These are phyloP conservation scores for Xylariales sp. DNA, from an alignment of 2,329 filamentous ascomycete species.

Conservation along the genomic window DNA sequence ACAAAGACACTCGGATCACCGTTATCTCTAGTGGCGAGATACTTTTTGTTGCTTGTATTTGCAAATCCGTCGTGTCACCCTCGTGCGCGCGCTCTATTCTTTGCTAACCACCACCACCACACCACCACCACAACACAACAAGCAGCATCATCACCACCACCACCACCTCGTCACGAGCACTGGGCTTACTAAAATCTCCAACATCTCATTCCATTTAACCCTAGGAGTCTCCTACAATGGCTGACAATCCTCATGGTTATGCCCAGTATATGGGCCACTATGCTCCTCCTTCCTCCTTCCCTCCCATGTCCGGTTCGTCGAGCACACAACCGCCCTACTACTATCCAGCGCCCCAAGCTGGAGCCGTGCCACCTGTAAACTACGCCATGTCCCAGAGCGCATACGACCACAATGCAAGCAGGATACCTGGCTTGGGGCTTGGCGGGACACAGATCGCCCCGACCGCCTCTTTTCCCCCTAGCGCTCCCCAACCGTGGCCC, in stretches of 20 bases:
- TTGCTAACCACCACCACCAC: not conserved
- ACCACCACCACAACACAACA: not conserved
- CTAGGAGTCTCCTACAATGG: slow-evolving; percentile 49
- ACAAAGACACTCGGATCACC: slow-evolving; percentile 22
- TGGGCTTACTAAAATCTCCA: not conserved
- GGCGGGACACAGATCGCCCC: slow-evolving; percentile 40
- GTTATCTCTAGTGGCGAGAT: slow-evolving; percentile 24
- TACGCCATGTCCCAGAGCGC: slow-evolving; percentile 51
- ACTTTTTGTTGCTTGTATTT: slow-evolving; percentile 12
- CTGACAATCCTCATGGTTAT: slow-evolving; percentile 55
- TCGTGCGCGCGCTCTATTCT: not conserved
- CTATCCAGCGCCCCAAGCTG: slow-evolving; percentile 29
- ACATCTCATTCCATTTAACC: slow-evolving; percentile 30
- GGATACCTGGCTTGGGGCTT: slow-evolving; percentile 56
- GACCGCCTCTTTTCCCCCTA: slow-evolving; percentile 29
- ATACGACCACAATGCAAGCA: slow-evolving; percentile 54
- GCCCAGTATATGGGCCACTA: slow-evolving; percentile 49
- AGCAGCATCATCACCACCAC: not conserved
- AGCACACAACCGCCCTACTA: slow-evolving; percentile 29
- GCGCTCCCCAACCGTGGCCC: slow-evolving; percentile 35
- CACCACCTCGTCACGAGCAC: not conserved
- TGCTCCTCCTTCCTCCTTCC: slow-evolving; percentile 39
- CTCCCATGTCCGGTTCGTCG: slow-evolving; percentile 17
- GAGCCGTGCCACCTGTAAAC: slow-evolving; percentile 39
- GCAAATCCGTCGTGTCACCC: not conserved